Conservation (phyloP, 1,284 basidiomycete genomes). For the Moniliophthora roreri region DNA sequence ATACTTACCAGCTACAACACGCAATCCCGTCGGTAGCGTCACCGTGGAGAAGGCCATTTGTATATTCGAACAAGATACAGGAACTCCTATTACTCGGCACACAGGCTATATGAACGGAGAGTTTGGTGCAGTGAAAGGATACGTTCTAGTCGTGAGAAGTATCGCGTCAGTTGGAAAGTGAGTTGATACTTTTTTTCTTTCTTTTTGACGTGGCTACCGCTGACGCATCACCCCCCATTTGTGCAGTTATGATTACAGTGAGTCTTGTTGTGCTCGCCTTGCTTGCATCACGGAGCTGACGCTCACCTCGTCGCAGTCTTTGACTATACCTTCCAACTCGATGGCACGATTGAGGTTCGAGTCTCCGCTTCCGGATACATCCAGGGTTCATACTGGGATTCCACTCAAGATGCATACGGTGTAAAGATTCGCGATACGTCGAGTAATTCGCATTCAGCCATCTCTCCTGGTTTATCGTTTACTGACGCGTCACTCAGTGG, state of each 20-base stretch:
- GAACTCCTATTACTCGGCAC: conserved; percentile 59
- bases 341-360: conserved; percentile 65
- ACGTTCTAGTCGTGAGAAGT: conserved; percentile 54
- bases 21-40: conserved; percentile 41
- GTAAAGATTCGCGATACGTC: no score
- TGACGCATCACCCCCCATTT: not conserved
- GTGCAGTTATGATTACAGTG: conserved; percentile 54
- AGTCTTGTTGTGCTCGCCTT: conserved; percentile 26
- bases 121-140: conserved; percentile 60
- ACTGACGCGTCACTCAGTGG: conserved; percentile 39
- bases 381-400: conserved; percentile 60
- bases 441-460: not conserved
- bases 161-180: conserved; percentile 65
- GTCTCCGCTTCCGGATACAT: conserved; percentile 69
- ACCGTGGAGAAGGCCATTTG: conserved; percentile 56
- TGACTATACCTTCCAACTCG: conserved; percentile 66
- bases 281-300: not conserved
- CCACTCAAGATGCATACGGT: conserved; percentile 47
- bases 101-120: conserved; percentile 49
- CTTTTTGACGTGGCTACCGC: no score
- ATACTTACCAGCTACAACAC: conserved; percentile 57
- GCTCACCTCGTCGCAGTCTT: conserved; percentile 34
- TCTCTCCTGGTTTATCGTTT: conserved; percentile 7
- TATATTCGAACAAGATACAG: conserved; percentile 62
- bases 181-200: conserved; percentile 27